A percentile compares a stretch with the other conserved stretches of the same genome.
phyloP scores from a whole-genome alignment of 768 basidiomycete species.

The Boletus sp. region DNA sequence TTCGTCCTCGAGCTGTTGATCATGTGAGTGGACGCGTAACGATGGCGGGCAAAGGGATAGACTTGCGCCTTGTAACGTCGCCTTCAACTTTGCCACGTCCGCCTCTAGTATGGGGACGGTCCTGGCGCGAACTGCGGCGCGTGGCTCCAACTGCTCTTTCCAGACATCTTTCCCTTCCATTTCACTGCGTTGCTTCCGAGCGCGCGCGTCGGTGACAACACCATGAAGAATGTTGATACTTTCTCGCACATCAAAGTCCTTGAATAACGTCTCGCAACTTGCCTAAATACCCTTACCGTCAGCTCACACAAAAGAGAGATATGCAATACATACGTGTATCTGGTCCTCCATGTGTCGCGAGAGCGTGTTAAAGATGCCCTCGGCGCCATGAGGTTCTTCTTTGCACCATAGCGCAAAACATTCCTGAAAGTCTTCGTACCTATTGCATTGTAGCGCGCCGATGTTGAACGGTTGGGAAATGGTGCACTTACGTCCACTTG shows the following conservation, averaged over 20 bases:
- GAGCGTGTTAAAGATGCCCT: slow-evolving; percentile 60
- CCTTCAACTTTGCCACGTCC: slow-evolving; percentile 39
- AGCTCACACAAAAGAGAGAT: not conserved
- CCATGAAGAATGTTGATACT: slow-evolving; percentile 69
- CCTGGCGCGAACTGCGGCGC: slow-evolving; percentile 57
- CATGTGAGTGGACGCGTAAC: not conserved
- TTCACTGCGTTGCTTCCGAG: slow-evolving; percentile 45
- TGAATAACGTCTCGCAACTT: slow-evolving; percentile 66
- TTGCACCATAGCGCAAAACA: slow-evolving; percentile 66
- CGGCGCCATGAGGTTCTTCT: slow-evolving; percentile 60
- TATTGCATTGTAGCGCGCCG: slow-evolving; percentile 15
- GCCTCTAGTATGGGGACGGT: slow-evolving; percentile 56
- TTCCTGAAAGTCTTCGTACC: slow-evolving; percentile 54
- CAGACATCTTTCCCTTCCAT: slow-evolving; percentile 54
- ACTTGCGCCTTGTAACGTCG: slow-evolving; percentile 36
- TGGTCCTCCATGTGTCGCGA: slow-evolving; percentile 69
- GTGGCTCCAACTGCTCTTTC: slow-evolving; percentile 62
- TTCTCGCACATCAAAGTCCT: slow-evolving; percentile 61
- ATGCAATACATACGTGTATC: slow-evolving; percentile 35
- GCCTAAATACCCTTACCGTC: slow-evolving; percentile 39
- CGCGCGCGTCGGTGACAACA: slow-evolving; percentile 63
- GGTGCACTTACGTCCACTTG: slow-evolving; percentile 48
- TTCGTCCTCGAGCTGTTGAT: slow-evolving; percentile 52
- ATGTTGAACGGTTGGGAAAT: not conserved
- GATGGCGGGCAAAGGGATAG: not conserved